Conservation (phyloP, 192 early-diverging fungal genomes). For the Podila minutissima region DNA sequence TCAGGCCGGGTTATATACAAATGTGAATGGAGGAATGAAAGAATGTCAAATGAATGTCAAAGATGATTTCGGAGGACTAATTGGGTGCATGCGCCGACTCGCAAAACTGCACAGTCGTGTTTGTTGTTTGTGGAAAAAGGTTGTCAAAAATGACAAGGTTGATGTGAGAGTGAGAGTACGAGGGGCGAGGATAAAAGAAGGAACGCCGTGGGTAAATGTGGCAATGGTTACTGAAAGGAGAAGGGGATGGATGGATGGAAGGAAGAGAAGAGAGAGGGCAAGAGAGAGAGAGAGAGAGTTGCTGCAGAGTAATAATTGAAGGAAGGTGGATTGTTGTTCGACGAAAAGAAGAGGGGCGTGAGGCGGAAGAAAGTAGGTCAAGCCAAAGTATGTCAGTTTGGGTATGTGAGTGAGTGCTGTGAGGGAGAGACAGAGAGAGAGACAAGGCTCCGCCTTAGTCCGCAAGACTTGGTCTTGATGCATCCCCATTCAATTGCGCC, state of each 20-base stretch:
- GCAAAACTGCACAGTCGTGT: too few relatives aligned
- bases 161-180: background rate
- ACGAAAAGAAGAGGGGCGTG: too few relatives aligned
- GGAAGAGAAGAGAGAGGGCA: background rate
- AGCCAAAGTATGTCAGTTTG: too few relatives aligned
- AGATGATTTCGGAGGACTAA: too few relatives aligned
- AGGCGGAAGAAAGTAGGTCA: too few relatives aligned
- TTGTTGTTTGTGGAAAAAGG: background rate
- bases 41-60: constrained; percentile 4
- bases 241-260: background rate
- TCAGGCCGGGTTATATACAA: background rate
- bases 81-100: too few relatives aligned
- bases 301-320: background rate
- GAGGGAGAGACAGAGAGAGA: background rate
- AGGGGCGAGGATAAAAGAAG: background rate
- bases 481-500: background rate
- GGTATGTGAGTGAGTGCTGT: too few relatives aligned
- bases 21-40: background rate
- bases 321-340: too few relatives aligned
- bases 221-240: background rate
- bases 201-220: background rate
- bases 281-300: background rate
- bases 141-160: constrained; percentile 1
- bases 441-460: background rate
- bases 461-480: background rate